phyloP scores from a whole-genome alignment of 2,329 filamentous ascomycete genomes.

The Fusarium longipes region DNA sequence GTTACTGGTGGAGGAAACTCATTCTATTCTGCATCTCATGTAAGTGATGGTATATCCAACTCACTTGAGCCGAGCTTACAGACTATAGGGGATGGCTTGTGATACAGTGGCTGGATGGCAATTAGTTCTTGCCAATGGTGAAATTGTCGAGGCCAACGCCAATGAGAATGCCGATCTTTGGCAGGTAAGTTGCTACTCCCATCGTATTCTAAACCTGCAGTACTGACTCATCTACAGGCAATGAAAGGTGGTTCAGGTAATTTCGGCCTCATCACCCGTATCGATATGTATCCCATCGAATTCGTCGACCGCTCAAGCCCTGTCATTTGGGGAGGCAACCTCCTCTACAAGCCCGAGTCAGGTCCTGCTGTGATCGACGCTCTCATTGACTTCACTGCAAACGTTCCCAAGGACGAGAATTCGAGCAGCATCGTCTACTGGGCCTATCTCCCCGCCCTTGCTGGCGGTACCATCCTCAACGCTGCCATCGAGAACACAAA shows the following conservation, averaged over 20 bases:
- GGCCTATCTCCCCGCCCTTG: conserved; percentile 48
- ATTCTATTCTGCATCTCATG: conserved; percentile 49
- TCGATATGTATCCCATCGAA: conserved; percentile 50
- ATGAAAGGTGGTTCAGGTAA: conserved; percentile 62
- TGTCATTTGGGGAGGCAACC: conserved; percentile 49
- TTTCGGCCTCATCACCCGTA: conserved; percentile 54
- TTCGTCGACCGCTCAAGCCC: conserved; percentile 43
- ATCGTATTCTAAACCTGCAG: fast-evolving
- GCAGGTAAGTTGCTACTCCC: conserved; percentile 34
- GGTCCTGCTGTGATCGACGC: conserved; percentile 45
- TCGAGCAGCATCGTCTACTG: conserved; percentile 50
- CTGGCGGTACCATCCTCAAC: conserved; percentile 48
- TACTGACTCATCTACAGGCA: conserved; percentile 42
- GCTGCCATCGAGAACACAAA: conserved; percentile 49
- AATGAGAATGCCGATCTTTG: conserved; percentile 57
- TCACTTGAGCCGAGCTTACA: not conserved
- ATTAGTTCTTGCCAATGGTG: conserved; percentile 58
- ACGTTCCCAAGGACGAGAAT: conserved; percentile 48
- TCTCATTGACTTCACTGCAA: conserved; percentile 49
- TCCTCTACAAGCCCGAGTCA: conserved; percentile 42
- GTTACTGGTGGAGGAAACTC: conserved; percentile 53
- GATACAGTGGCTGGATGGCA: conserved; percentile 58
- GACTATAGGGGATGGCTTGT: conserved; percentile 47
- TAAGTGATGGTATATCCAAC: not conserved
- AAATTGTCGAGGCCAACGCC: conserved; percentile 56